Percentiles rank a stretch among this genome's conserved stretches.
Evolutionary conservation across 805 yeast genomes (phyloP).

Genomic region (Spathaspora hagerdaliae): DNA sequence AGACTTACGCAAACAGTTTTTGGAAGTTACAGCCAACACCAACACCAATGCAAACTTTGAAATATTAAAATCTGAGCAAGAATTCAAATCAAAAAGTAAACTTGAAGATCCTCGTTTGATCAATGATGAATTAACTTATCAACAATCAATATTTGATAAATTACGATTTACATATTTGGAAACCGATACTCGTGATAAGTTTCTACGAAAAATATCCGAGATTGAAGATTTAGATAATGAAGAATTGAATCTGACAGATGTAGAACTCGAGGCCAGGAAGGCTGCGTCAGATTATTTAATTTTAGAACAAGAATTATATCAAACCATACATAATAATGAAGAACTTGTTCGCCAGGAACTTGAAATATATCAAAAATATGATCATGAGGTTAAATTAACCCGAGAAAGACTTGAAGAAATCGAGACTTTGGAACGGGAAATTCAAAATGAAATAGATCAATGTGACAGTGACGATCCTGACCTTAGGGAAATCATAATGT

Average conservation of each 20-base stretch:
- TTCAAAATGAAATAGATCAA: neutral
- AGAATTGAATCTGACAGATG: slow-evolving; percentile 22
- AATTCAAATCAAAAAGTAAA: slow-evolving; percentile 9
- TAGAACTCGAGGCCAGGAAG: slow-evolving; percentile 10
- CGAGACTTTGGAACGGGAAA: neutral
- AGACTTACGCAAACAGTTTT: no score
- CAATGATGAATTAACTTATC: slow-evolving; percentile 31
- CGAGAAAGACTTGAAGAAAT: neutral
- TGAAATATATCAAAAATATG: neutral
- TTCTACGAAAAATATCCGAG: slow-evolving; percentile 48
- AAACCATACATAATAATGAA: slow-evolving; percentile 24
- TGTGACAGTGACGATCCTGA: neutral
- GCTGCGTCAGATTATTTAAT: slow-evolving; percentile 13
- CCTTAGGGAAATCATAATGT: neutral
- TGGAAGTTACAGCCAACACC: neutral
- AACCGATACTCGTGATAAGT: slow-evolving; percentile 68
- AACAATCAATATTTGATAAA: slow-evolving; percentile 45
- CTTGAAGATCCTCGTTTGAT: slow-evolving; percentile 26
- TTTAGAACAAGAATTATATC: slow-evolving; percentile 22
- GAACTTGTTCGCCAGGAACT: slow-evolving; percentile 21
- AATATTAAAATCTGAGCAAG: slow-evolving; percentile 11
- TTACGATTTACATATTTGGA: slow-evolving; percentile 65
- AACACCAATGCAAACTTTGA: slow-evolving; percentile 1
- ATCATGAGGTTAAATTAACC: neutral
- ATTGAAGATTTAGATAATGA: slow-evolving; percentile 9